Percentiles rank a stretch among this genome's conserved stretches.
phyloP scores from a whole-genome alignment of 768 basidiomycete genomes.

The Cystobasidium tubakii region DNA sequence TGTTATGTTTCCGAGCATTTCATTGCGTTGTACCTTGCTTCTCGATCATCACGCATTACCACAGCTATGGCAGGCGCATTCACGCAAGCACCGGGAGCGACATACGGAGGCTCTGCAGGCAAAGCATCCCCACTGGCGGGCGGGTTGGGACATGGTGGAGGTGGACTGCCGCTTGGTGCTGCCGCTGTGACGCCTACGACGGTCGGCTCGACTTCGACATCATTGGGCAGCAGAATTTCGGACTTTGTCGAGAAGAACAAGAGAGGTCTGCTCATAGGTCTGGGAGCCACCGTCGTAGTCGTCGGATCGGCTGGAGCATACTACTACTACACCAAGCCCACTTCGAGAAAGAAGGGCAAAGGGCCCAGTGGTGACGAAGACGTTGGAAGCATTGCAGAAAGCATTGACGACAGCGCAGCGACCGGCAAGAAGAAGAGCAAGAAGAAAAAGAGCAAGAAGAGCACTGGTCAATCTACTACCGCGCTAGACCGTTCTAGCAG shows the following conservation, averaged over 20 bases:
- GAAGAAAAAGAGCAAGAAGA: constrained; percentile 38
- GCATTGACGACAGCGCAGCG: constrained; percentile 6
- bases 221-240: constrained; percentile 42
- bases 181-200: not conserved
- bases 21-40: not conserved
- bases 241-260: constrained; percentile 67
- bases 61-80: not conserved
- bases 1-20: too few species aligned
- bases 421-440: constrained; percentile 28
- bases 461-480: not conserved
- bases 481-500: not conserved
- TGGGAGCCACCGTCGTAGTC: constrained; percentile 64
- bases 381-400: not conserved
- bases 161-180: constrained; percentile 10
- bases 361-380: constrained; percentile 2
- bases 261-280: constrained; percentile 65
- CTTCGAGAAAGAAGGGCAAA: constrained; percentile 16
- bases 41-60: not conserved
- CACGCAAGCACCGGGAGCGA: not conserved
- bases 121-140: not conserved
- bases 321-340: constrained; percentile 47
- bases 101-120: not conserved
- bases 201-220: constrained; percentile 1
- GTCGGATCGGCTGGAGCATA: constrained; percentile 74
- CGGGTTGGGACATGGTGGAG: not conserved